Conservation (phyloP, 106 monocot species). For the Gastrodia elata region DNA sequence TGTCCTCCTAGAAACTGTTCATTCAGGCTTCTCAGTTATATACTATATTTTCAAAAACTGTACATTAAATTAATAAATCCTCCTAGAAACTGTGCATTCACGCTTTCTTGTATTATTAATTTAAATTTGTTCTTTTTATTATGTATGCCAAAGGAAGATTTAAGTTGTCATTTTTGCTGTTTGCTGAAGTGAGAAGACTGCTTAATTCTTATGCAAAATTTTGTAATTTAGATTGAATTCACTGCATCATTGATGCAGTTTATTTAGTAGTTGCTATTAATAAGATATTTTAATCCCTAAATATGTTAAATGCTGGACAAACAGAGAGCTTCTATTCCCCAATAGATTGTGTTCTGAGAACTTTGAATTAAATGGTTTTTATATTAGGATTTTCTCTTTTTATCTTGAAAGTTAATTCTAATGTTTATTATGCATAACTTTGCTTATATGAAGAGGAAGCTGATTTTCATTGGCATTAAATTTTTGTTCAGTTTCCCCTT, state of each 20-base stretch:
- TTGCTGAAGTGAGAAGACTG: neutral
- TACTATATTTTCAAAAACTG: too few species aligned
- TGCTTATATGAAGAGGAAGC: neutral
- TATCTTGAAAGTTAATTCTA: neutral
- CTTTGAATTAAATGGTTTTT: neutral
- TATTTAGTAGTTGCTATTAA: neutral
- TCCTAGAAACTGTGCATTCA: too few species aligned
- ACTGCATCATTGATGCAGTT: neutral
- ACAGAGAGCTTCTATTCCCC: neutral
- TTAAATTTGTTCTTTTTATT: neutral
- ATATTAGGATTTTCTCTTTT: neutral
- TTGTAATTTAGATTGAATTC: neutral
- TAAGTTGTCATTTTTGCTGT: neutral
- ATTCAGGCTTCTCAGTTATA: neutral
- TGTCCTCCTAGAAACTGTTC: neutral
- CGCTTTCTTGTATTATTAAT: neutral
- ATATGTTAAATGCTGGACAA: neutral
- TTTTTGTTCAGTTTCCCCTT: constrained; percentile 56
- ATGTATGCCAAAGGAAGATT: neutral
- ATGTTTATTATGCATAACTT: neutral
- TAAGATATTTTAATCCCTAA: neutral
- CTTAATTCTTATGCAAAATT: neutral
- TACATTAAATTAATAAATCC: too few species aligned
- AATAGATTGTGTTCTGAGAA: neutral
- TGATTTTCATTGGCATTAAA: neutral